These are phyloP conservation scores for Penicillium egyptiacum DNA, from an alignment of 495 filamentous ascomycete species.

Conservation along the genomic window DNA sequence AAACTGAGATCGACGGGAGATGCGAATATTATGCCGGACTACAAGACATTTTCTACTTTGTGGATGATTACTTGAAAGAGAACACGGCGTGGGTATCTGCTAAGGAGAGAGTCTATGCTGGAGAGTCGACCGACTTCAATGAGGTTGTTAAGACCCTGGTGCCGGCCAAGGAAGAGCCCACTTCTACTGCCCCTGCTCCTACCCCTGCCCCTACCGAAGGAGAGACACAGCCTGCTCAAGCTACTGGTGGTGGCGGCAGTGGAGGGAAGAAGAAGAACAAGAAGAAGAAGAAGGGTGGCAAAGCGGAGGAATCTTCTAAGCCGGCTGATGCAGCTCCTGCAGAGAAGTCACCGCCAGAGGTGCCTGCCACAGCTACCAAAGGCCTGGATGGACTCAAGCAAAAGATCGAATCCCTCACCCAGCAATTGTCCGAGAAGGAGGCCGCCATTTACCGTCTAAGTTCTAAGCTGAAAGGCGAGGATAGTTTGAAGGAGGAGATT, in stretches of 20 bases:
- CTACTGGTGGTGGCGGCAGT: slow-evolving; percentile 20
- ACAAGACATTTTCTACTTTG: slow-evolving; percentile 39
- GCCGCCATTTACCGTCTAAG: slow-evolving; percentile 63
- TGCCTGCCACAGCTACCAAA: slow-evolving; percentile 7
- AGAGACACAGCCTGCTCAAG: slow-evolving; percentile 24
- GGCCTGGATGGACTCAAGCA: slow-evolving; percentile 48
- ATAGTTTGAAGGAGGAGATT: slow-evolving; percentile 82
- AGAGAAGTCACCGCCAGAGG: slow-evolving; percentile 20
- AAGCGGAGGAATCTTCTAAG: slow-evolving; percentile 45
- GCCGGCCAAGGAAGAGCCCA: slow-evolving; percentile 17
- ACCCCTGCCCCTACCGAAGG: slow-evolving; percentile 20
- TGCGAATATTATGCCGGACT: slow-evolving; percentile 27
- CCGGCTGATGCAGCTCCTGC: slow-evolving; percentile 26
- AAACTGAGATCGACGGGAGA: slow-evolving; percentile 42
- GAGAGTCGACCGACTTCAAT: slow-evolving; percentile 36
- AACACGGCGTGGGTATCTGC: slow-evolving; percentile 38
- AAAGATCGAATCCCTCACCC: slow-evolving; percentile 55
- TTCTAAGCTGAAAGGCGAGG: slow-evolving; percentile 68
- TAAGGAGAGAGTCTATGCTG: slow-evolving; percentile 35
- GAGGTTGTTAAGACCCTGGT: slow-evolving; percentile 38
- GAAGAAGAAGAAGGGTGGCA: slow-evolving; percentile 85
- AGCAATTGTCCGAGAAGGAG: slow-evolving; percentile 71
- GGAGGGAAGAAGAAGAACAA: slow-evolving; percentile 75
- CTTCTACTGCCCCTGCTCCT: slow-evolving; percentile 6
- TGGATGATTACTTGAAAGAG: slow-evolving; percentile 38